Conservation (phyloP, 192 early-diverging fungal species). For the Podila verticillata region DNA sequence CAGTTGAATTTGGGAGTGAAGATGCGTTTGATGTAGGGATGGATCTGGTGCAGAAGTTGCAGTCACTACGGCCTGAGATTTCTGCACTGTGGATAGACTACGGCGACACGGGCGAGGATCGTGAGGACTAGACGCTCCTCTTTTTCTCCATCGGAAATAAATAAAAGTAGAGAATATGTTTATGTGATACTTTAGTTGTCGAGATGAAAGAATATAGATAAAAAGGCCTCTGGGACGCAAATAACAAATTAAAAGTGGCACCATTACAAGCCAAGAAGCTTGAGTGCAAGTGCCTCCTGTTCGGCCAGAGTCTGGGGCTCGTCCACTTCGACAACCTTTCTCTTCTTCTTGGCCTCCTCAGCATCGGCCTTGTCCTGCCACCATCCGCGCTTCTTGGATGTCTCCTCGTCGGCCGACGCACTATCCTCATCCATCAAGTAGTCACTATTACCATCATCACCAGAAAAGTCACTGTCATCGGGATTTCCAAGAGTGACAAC, state of each 20-base stretch:
- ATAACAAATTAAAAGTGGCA: not conserved
- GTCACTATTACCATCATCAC: slow-evolving; percentile 21
- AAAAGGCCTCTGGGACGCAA: too few relatives aligned
- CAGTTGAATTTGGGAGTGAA: slow-evolving; percentile 46
- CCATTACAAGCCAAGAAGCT: slow-evolving; percentile 53
- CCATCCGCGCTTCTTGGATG: slow-evolving; percentile 49
- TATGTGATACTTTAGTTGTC: too few relatives aligned
- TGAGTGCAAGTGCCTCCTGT: slow-evolving; percentile 69
- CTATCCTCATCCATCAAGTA: slow-evolving; percentile 29
- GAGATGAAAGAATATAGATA: not conserved
- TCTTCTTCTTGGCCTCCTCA: slow-evolving; percentile 56
- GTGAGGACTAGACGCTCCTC: slow-evolving; percentile 14
- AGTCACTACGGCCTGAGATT: slow-evolving; percentile 19
- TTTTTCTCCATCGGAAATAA: too few relatives aligned
- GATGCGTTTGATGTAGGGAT: slow-evolving; percentile 29
- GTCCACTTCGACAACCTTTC: slow-evolving; percentile 60
- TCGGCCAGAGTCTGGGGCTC: slow-evolving; percentile 67
- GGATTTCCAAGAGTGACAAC: slow-evolving; percentile 40
- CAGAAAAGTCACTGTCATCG: slow-evolving; percentile 12
- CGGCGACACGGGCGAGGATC: slow-evolving; percentile 32
- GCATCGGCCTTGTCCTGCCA: slow-evolving; percentile 54
- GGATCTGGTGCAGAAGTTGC: slow-evolving; percentile 4
- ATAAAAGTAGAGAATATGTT: too few relatives aligned
- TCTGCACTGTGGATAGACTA: slow-evolving; percentile 17
- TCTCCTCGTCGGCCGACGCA: slow-evolving; percentile 22